Conservation (phyloP, 2,329 filamentous ascomycete species). For the Nannizziopsis arthrosporioides region DNA sequence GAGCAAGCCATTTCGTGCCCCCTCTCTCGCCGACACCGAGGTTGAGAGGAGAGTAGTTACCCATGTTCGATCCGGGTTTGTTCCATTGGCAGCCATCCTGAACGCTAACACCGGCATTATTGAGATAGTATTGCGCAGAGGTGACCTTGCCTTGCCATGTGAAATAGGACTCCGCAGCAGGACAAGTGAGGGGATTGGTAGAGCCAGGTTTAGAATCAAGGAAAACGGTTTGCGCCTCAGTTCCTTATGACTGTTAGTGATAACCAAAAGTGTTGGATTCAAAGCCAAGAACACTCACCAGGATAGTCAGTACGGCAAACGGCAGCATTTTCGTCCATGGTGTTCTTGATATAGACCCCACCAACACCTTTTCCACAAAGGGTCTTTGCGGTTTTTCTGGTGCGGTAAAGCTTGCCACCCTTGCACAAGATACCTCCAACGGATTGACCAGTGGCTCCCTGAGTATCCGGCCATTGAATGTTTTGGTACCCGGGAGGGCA, state of each 20-base stretch:
- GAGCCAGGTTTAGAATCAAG: constrained; percentile 50
- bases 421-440: constrained; percentile 74
- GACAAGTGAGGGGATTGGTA: constrained; percentile 58
- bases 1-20: constrained; percentile 63
- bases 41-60: constrained; percentile 84
- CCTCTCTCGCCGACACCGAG: constrained; percentile 64
- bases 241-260: constrained; percentile 34
- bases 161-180: constrained; percentile 62
- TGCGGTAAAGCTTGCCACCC: constrained; percentile 63
- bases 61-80: constrained; percentile 44
- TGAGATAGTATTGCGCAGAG: constrained; percentile 94
- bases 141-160: constrained; percentile 62
- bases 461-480: constrained; percentile 70
- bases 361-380: constrained; percentile 66
- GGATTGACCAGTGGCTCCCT: constrained; percentile 71
- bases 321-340: constrained; percentile 52
- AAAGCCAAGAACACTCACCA: constrained; percentile 40
- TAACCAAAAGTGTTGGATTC: constrained; percentile 1
- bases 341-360: constrained; percentile 64
- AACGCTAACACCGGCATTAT: constrained; percentile 59
- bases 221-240: constrained; percentile 76
- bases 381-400: constrained; percentile 51
- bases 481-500: constrained; percentile 90
- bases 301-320: constrained; percentile 96
- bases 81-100: constrained; percentile 69